A percentile compares a stretch with the other conserved stretches of the same genome.
phyloP scores from a whole-genome alignment of 495 filamentous ascomycete genomes.

The Monascus purpureus region DNA sequence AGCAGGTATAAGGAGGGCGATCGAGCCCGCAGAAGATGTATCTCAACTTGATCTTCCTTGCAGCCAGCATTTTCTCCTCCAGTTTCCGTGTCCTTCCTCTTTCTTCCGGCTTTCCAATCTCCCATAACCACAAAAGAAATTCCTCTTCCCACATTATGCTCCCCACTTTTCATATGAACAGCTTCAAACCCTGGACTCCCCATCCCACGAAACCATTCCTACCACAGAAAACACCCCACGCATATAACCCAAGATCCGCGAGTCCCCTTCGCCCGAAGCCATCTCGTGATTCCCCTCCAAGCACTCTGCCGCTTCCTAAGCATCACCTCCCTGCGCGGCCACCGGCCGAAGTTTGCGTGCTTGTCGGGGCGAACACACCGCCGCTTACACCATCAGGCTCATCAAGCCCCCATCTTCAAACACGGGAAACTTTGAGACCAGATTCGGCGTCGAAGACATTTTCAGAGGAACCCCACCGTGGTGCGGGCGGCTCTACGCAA shows the following conservation, averaged over 20 bases:
- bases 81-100: neutral
- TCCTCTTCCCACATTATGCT: too few relatives aligned
- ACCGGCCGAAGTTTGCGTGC: conserved; percentile 8
- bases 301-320: conserved; percentile 7
- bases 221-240: neutral
- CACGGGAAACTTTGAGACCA: neutral
- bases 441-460: neutral
- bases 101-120: too few relatives aligned
- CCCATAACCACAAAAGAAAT: too few relatives aligned
- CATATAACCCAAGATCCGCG: neutral
- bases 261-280: conserved; percentile 1
- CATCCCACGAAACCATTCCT: conserved; percentile 1
- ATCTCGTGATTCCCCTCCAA: conserved; percentile 1
- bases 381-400: neutral
- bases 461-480: neutral
- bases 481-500: conserved; percentile 1
- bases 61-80: neutral
- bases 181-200: conserved; percentile 6
- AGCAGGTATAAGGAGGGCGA: conserved; percentile 2
- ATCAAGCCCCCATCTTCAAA: neutral
- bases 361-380: conserved; percentile 2
- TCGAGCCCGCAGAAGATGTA: neutral
- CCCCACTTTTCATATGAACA: conserved; percentile 4
- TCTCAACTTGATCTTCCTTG: neutral
- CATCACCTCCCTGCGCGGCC: conserved; percentile 10